Evolutionary conservation across 139 green algal species (phyloP), one percentile per base, ranked within the genome.

Genomic region (Chloropicon primus): DNA sequence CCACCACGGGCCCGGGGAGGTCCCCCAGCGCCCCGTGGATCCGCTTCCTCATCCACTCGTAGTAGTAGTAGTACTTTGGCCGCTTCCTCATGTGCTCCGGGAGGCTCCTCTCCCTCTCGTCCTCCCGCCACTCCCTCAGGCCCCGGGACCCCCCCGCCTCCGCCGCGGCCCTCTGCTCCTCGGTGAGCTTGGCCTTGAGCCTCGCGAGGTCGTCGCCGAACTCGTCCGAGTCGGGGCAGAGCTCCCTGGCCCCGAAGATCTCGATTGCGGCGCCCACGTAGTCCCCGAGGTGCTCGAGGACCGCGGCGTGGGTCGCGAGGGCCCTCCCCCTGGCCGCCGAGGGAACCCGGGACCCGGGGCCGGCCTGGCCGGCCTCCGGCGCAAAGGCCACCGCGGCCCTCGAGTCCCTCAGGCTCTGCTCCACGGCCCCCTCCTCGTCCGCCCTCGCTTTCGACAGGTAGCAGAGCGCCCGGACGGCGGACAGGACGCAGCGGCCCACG

Each of bases 21-120:
- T 71, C 79, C 2, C 84, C 83, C 25, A 81, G 83, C 25, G 80
- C 74, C 72, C 79, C 76, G 1, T 74, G 1, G 23, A 93, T 87
- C 23, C 89, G 83, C 80, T 85, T 79, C 54, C 75, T 80, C 89
- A 93, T 93, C 89, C 87, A 93, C 74, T 88, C 78, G 27, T 87
- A 88, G 79, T 93, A 94, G 80, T 94, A 89, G 80, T 88, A 88
- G 75, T 91, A 93, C 77, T 90, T 90, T 41, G 85, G 86, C 41
- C 41, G 5, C 10, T 17, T 5, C 41, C 41, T 62, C 41, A n/a
- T 5, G 41, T 62, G 41, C 17, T 62, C 41, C 41, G 41, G 41
- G 10, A 62, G 41, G 41, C 10, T 17, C 10, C 5, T 5, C 41
- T 62, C 41, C 41, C 17, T 62, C 41, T 62, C 10, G 5, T 62